Evolutionary conservation across 2,329 filamentous ascomycete genomes (phyloP).

Genomic region (Cercospora berteroae): DNA sequence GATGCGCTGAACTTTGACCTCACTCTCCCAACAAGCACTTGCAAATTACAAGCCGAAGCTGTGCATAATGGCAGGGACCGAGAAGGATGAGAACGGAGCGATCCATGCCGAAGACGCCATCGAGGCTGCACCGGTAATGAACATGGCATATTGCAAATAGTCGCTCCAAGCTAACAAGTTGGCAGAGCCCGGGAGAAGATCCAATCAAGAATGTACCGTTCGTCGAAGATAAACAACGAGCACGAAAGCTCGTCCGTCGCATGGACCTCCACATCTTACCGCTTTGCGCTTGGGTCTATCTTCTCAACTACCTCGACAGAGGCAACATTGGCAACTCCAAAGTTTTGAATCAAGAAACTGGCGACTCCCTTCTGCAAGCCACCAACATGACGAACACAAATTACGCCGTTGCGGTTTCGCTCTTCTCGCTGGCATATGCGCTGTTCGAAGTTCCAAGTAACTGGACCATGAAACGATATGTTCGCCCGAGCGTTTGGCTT

Average conservation of each 20-base stretch:
- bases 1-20: neutral
- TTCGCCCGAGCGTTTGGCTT: constrained; percentile 43
- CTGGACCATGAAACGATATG: constrained; percentile 40
- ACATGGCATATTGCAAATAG: neutral
- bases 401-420: constrained; percentile 48
- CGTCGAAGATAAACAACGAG: constrained; percentile 27
- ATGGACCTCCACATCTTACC: constrained; percentile 30
- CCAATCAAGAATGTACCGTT: constrained; percentile 5
- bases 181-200: constrained; percentile 1
- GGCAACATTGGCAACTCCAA: constrained; percentile 52
- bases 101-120: constrained; percentile 18
- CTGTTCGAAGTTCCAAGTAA: constrained; percentile 43
- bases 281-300: constrained; percentile 28
- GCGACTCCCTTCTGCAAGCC: constrained; percentile 61
- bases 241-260: constrained; percentile 24
- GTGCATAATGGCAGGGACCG: neutral
- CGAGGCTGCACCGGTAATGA: constrained; percentile 11
- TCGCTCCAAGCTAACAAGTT: neutral
- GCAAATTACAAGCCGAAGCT: neutral
- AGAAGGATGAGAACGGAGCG: constrained; percentile 3
- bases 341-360: constrained; percentile 60
- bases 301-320: constrained; percentile 26
- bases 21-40: too few species aligned
- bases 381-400: constrained; percentile 61
- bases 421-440: constrained; percentile 37